Evolutionary conservation across 2,329 filamentous ascomycete species (phyloP).

Genomic region (Aspergillus jensenii): DNA sequence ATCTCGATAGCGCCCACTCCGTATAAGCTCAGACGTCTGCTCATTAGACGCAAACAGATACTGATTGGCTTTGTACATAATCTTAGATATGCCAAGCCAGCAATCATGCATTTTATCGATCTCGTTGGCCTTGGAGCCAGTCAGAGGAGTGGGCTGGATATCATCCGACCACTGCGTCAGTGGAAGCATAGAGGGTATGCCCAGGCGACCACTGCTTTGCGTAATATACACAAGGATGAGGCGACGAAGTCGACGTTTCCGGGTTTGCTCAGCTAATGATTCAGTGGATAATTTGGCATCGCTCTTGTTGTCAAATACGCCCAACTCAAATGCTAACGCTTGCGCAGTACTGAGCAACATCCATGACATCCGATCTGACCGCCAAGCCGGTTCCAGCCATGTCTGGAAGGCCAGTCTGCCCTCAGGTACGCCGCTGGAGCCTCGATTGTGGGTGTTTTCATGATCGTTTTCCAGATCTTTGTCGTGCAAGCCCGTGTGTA

Average conservation of each 20-base stretch:
- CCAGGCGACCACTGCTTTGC: constrained; percentile 88
- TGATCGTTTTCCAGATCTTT: constrained; percentile 40
- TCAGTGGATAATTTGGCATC: constrained; percentile 62
- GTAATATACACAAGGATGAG: constrained; percentile 88
- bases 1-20: constrained; percentile 78
- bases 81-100: constrained; percentile 89
- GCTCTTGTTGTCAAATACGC: constrained; percentile 89
- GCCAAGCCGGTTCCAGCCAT: constrained; percentile 95
- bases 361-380: constrained; percentile 95
- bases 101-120: constrained; percentile 69
- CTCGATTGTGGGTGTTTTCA: constrained; percentile 44
- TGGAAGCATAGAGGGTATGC: constrained; percentile 91
- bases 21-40: constrained; percentile 84
- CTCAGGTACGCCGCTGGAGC: constrained; percentile 64
- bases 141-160: constrained; percentile 32
- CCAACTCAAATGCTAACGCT: constrained; percentile 87
- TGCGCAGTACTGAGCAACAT: constrained; percentile 92
- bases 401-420: constrained; percentile 81
- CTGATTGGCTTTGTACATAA: constrained; percentile 89
- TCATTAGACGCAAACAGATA: constrained; percentile 83
- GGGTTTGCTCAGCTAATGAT: constrained; percentile 62
- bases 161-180: constrained; percentile 44
- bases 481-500: constrained; percentile 61
- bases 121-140: constrained; percentile 32
- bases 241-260: constrained; percentile 79